Evolutionary conservation across 352 stramenopile genomes (phyloP).

Genomic region (Pseudoperonospora humuli): DNA sequence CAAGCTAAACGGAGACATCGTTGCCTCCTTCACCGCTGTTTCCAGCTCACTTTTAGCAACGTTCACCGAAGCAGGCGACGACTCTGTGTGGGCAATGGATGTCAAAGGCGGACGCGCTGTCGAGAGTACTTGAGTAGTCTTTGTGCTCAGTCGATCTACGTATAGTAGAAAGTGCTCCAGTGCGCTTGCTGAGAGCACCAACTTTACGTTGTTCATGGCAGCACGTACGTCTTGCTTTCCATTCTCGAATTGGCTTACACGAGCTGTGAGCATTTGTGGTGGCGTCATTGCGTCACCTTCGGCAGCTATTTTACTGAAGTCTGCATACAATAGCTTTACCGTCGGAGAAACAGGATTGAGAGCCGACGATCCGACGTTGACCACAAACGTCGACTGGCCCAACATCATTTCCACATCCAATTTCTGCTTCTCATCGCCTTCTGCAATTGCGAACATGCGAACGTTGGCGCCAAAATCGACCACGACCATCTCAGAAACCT

Average conservation of each 20-base stretch:
- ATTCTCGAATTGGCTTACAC: constrained; percentile 36
- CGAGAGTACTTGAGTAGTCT: constrained; percentile 42
- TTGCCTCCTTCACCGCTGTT: constrained; percentile 28
- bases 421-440: constrained; percentile 36
- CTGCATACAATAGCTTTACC: constrained; percentile 45
- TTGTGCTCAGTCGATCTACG: constrained; percentile 47
- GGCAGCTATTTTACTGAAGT: constrained; percentile 34
- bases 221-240: constrained; percentile 38
- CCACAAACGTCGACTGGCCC: constrained; percentile 41
- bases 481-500: constrained; percentile 46
- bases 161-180: constrained; percentile 64
- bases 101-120: constrained; percentile 29
- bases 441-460: constrained; percentile 28
- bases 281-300: constrained; percentile 19
- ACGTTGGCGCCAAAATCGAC: constrained; percentile 45
- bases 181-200: constrained; percentile 33
- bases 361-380: constrained; percentile 34
- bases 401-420: constrained; percentile 45
- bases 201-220: constrained; percentile 37
- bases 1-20: constrained; percentile 58
- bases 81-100: constrained; percentile 21
- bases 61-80: constrained; percentile 17
- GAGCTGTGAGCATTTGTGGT: constrained; percentile 40
- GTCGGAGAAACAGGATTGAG: constrained; percentile 28
- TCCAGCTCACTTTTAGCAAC: constrained; percentile 29